Evolutionary conservation across 495 filamentous ascomycete genomes (phyloP), one percentile per base, ranked within the genome.

Genomic region (Aspergillus affinis): DNA sequence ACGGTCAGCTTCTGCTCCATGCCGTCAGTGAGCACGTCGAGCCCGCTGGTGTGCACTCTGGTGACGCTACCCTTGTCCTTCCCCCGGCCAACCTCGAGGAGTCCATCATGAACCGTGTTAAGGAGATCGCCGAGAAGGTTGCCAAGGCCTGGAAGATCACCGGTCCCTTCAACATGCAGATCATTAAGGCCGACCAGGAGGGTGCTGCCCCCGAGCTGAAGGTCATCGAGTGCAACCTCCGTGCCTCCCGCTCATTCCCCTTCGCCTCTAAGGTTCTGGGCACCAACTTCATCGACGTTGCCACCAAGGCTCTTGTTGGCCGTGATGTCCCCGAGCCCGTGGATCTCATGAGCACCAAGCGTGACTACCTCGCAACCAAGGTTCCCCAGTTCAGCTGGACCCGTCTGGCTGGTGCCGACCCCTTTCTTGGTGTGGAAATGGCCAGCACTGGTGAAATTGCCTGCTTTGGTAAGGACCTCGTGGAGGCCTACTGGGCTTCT

Each of bases 201-300:
- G 93, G 93, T 27, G 88, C 98, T 51, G 84, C 96, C 48, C 90
- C 89, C 69, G 94, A 97, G 65, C 97, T 98, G 78, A 98, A 98
- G 81, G 94, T 98, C 61, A 98, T 98, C 62, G 94, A 98, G 76
- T 98, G 94, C 76, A 98, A 98, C 69, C 93, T 98, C 47, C 86
- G 94, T 54, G 94, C 94, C 19, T 97, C 94, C 46, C 85, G 94
- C 51, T 97, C 93, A 0, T 98, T 98, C 80, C 94, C 94, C 29
- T 98, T 98, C 72, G 92, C 97, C 20, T 97, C 93, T 29, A 98
- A 98, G 81, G 91, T 96, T 63, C 97, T 97, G 93, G 93, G 93
- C 44, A 89, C 97, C 46, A 93, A 98, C 67, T 82, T 98, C 32
- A 97, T 98, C 63, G 93, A 97, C 78, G 93, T 98, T 90, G 93